phyloP scores from a whole-genome alignment of 257 asterid genomes.

The Hygrophila difformis region DNA sequence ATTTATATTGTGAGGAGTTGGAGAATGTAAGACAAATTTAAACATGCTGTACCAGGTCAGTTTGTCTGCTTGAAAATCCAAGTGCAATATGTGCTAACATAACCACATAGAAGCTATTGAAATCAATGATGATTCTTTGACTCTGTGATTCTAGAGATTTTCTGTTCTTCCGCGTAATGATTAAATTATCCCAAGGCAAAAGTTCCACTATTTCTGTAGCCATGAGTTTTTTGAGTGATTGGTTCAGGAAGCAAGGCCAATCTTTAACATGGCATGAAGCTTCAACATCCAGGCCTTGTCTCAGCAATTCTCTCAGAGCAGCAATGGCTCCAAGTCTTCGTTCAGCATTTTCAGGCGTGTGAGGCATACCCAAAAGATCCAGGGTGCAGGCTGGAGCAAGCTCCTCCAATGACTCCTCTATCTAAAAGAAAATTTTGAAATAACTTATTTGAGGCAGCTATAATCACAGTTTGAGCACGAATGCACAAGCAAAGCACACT shows the following conservation, averaged over 20 bases:
- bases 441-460: slow-evolving; percentile 15
- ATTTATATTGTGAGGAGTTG: slow-evolving; percentile 1
- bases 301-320: slow-evolving; percentile 85
- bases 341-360: slow-evolving; percentile 89
- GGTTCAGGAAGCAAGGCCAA: slow-evolving; percentile 90
- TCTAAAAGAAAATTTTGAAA: slow-evolving; percentile 40
- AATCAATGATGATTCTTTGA: slow-evolving; percentile 83
- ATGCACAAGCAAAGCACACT: slow-evolving; percentile 11
- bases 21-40: slow-evolving; percentile 1
- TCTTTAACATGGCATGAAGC: slow-evolving; percentile 87
- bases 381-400: slow-evolving; percentile 96
- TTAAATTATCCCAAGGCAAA: slow-evolving; percentile 75
- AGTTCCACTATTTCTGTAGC: slow-evolving; percentile 93
- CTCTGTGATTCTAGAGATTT: slow-evolving; percentile 84
- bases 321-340: slow-evolving; percentile 88
- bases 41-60: slow-evolving; percentile 47
- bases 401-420: slow-evolving; percentile 95
- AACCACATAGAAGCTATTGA: slow-evolving; percentile 70
- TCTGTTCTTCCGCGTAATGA: slow-evolving; percentile 76
- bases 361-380: slow-evolving; percentile 90
- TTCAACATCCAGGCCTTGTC: slow-evolving; percentile 94
- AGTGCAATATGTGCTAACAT: slow-evolving; percentile 83
- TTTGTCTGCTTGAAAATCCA: slow-evolving; percentile 88
- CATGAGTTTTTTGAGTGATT: slow-evolving; percentile 80
- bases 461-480: slow-evolving; percentile 8